A percentile compares a stretch with the other conserved stretches of the same genome.
phyloP scores from a whole-genome alignment of 345 rosid genomes.

The Erodium maritimum region DNA sequence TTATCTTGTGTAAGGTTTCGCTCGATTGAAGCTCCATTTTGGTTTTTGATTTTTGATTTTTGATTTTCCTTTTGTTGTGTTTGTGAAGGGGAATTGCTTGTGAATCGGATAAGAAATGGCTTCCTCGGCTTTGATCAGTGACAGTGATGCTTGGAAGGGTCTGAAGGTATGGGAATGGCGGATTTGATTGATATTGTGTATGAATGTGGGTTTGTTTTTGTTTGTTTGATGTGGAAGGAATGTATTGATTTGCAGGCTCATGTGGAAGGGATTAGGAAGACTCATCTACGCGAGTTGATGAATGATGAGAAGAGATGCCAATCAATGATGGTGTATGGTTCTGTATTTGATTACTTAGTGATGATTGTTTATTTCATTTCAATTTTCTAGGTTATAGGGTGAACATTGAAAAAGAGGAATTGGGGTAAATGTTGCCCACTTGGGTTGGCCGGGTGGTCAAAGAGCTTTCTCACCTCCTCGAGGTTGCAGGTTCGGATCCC shows the following conservation, averaged over 20 bases:
- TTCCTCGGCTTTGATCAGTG: slow-evolving; percentile 53
- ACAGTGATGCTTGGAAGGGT: slow-evolving; percentile 68
- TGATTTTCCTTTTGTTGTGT: neutral
- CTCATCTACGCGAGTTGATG: slow-evolving; percentile 77
- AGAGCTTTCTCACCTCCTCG: too few relatives aligned
- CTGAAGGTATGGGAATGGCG: slow-evolving; percentile 44
- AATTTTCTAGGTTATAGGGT: neutral
- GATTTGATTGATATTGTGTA: neutral
- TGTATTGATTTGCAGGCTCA: slow-evolving; percentile 28
- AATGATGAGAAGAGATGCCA: slow-evolving; percentile 50
- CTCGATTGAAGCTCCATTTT: neutral
- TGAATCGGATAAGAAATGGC: slow-evolving; percentile 26
- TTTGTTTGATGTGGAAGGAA: neutral
- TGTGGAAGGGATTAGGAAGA: slow-evolving; percentile 58
- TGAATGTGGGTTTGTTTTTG: too few relatives aligned
- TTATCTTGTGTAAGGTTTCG: neutral
- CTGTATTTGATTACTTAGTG: neutral
- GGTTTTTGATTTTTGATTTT: neutral
- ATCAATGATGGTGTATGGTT: slow-evolving; percentile 60
- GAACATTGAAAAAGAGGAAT: neutral
- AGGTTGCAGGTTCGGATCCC: too few relatives aligned
- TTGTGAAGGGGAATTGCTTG: neutral
- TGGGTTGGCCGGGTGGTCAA: too few relatives aligned
- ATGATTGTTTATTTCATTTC: neutral
- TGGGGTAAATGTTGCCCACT: neutral